A percentile compares a stretch with the other conserved stretches of the same genome.
These are phyloP conservation scores for Phytophthora multivora DNA, from an alignment of 352 stramenopile genomes.

Conservation along the genomic window DNA sequence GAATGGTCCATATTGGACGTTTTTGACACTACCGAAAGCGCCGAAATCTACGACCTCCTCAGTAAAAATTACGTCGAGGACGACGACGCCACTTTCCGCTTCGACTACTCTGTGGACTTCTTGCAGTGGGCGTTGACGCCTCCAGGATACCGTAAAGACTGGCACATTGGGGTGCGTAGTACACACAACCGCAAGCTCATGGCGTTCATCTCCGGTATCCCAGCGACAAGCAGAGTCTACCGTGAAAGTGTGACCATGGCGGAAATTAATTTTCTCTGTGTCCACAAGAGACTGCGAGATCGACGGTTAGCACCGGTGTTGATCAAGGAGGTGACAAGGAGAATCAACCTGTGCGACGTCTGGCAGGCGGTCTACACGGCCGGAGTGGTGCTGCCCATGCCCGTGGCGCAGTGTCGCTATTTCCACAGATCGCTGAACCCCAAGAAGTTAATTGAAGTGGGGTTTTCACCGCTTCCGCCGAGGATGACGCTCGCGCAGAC, in stretches of 20 bases:
- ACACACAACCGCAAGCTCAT: conserved; percentile 93
- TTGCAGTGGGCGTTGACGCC: conserved; percentile 93
- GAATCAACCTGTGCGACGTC: conserved; percentile 94
- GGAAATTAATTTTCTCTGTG: conserved; percentile 99
- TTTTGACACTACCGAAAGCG: conserved; percentile 59
- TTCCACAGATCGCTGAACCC: conserved; percentile 98
- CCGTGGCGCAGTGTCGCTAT: conserved; percentile 95
- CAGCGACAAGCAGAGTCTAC: conserved; percentile 81
- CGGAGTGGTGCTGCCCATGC: conserved; percentile 96
- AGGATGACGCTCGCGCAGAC: conserved; percentile 96
- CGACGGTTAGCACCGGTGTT: conserved; percentile 97
- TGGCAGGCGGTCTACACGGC: conserved; percentile 99
- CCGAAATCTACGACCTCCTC: conserved; percentile 97
- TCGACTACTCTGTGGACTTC: conserved; percentile 89
- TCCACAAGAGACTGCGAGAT: conserved; percentile 98
- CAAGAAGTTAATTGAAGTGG: conserved; percentile 98
- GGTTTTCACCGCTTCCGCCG: conserved; percentile 93
- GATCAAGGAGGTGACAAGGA: conserved; percentile 99
- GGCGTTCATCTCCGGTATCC: conserved; percentile 97
- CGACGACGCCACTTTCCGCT: conserved; percentile 97
- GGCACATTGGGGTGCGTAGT: conserved; percentile 96
- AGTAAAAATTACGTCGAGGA: conserved; percentile 99
- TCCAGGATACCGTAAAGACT: conserved; percentile 92
- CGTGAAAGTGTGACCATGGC: conserved; percentile 63
- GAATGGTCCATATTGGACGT: conserved; percentile 93